These are phyloP conservation scores for Babesia ovata DNA, from an alignment of 169 alveolate species.

Conservation along the genomic window DNA sequence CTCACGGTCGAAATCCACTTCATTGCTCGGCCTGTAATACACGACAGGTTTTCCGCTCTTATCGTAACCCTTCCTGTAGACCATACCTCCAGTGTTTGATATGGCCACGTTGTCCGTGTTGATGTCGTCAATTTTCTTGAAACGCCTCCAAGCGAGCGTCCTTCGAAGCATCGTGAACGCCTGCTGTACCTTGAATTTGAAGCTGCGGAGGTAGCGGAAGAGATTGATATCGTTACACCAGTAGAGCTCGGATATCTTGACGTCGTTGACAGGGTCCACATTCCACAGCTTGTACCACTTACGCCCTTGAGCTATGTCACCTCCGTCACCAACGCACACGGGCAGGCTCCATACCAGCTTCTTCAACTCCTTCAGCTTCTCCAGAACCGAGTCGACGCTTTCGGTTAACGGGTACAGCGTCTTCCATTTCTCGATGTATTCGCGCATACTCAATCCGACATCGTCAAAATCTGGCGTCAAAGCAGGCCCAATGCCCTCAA, in stretches of 20 bases:
- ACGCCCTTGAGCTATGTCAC: slow-evolving; percentile 6
- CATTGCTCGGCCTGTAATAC: slow-evolving; percentile 53
- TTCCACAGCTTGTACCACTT: slow-evolving; percentile 61
- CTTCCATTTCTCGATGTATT: slow-evolving; percentile 34
- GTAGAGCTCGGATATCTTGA: slow-evolving; percentile 34
- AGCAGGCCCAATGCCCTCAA: slow-evolving; percentile 38
- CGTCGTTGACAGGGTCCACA: slow-evolving; percentile 53
- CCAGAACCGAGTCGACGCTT: slow-evolving; percentile 10
- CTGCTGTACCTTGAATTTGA: slow-evolving; percentile 34
- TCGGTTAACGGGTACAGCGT: slow-evolving; percentile 23
- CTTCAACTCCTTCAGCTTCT: slow-evolving; percentile 17
- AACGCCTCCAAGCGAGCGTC: slow-evolving; percentile 63
- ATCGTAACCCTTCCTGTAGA: slow-evolving; percentile 65
- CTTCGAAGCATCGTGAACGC: slow-evolving; percentile 41
- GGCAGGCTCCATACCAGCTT: slow-evolving; percentile 42
- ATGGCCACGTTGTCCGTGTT: slow-evolving; percentile 24
- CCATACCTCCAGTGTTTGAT: slow-evolving; percentile 35
- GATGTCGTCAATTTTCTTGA: slow-evolving; percentile 20
- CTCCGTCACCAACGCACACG: background rate
- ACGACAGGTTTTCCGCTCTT: slow-evolving; percentile 43
- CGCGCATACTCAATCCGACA: slow-evolving; percentile 1
- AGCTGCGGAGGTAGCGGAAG: slow-evolving; percentile 55
- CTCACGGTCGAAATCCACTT: slow-evolving; percentile 33
- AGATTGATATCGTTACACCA: slow-evolving; percentile 56
- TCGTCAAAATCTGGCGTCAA: slow-evolving; percentile 13